Conservation (phyloP, 139 green algal genomes). For the Astrephomene gubernaculifera region DNA sequence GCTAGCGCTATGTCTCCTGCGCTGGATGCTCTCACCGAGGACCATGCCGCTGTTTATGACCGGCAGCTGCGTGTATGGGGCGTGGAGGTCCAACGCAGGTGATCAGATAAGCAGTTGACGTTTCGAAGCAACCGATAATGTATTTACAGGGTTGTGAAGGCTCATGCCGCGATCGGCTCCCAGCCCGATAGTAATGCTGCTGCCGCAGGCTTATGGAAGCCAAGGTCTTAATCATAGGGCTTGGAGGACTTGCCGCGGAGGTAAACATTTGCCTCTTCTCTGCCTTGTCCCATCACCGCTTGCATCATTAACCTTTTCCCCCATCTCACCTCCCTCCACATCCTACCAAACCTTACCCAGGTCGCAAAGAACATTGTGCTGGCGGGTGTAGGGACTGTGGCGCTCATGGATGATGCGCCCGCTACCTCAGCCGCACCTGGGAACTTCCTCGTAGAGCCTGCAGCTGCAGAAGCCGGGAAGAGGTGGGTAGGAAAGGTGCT, state of each 20-base stretch:
- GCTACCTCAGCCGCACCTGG: conserved; percentile 12
- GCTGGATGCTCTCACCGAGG: conserved; percentile 65
- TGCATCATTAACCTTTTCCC: background rate
- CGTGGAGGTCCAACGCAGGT: conserved; percentile 88
- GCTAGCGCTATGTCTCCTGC: background rate
- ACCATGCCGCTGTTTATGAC: conserved; percentile 88
- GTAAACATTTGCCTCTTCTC: conserved; percentile 57
- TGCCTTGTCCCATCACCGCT: background rate
- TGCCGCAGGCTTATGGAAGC: conserved; percentile 70
- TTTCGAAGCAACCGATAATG: background rate
- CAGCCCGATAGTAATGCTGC: background rate
- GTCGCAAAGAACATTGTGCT: conserved; percentile 94
- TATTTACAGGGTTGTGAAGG: background rate
- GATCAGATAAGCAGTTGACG: background rate
- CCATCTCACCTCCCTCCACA: background rate
- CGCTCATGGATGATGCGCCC: conserved; percentile 72
- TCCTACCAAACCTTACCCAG: conserved; percentile 65
- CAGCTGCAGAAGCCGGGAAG: background rate
- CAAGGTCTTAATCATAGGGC: conserved; percentile 78
- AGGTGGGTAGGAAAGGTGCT: background rate
- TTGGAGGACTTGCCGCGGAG: conserved; percentile 75
- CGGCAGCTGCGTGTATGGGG: conserved; percentile 92
- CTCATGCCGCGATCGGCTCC: background rate
- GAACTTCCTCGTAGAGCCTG: conserved; percentile 82
- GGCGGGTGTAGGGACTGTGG: conserved; percentile 84